Evolutionary conservation across 331 rosid species (phyloP).

Genomic region (Telfairia occidentalis): DNA sequence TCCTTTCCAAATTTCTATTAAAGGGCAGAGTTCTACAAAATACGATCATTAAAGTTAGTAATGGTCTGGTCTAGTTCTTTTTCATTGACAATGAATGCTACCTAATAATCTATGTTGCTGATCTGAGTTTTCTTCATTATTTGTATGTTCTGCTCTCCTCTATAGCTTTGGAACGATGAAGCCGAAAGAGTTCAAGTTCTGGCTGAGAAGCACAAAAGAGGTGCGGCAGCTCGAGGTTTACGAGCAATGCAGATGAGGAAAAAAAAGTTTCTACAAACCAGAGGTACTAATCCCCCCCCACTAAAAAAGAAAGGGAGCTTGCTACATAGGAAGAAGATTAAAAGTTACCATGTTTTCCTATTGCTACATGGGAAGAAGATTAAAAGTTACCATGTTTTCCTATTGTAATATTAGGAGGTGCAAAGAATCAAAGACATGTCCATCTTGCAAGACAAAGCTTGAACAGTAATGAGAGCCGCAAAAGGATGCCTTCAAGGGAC

Average conservation of each 20-base stretch:
- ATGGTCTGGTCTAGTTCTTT: neutral
- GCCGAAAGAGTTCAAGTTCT: conserved; percentile 52
- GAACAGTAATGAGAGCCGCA: neutral
- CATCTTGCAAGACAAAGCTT: neutral
- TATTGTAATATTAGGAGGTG: neutral
- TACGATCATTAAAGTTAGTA: neutral
- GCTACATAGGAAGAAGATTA: neutral
- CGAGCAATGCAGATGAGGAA: conserved; percentile 35
- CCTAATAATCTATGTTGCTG: neutral
- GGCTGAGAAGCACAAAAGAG: conserved; percentile 63
- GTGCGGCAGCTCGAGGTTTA: conserved; percentile 58
- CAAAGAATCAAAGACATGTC: neutral
- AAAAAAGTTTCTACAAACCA: conserved; percentile 11
- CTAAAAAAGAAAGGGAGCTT: neutral
- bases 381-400: neutral
- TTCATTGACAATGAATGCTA: neutral
- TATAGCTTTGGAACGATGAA: conserved; percentile 60
- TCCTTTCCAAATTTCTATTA: neutral
- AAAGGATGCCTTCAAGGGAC: neutral
- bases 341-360: neutral
- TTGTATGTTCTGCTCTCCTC: conserved; percentile 15
- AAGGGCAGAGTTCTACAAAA: neutral
- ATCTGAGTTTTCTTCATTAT: conserved; percentile 11
- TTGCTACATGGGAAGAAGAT: neutral
- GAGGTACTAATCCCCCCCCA: conserved; percentile 18